Conservation (phyloP, 495 filamentous ascomycete genomes). For the Penicillium canariense region DNA sequence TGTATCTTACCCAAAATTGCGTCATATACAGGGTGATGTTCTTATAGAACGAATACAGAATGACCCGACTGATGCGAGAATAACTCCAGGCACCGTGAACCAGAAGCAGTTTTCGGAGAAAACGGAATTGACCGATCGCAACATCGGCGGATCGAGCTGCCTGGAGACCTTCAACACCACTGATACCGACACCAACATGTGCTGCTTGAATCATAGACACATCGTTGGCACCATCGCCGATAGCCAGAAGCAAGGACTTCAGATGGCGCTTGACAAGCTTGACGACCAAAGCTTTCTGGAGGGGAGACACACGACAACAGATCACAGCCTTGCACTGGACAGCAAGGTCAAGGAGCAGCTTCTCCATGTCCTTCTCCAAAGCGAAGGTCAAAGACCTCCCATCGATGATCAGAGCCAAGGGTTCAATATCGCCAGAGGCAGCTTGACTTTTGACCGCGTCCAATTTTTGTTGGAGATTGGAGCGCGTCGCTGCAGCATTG, state of each 20-base stretch:
- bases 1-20: slow-evolving; percentile 84
- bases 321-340: slow-evolving; percentile 97
- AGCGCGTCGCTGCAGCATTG: slow-evolving; percentile 65
- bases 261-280: slow-evolving; percentile 97
- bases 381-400: slow-evolving; percentile 93
- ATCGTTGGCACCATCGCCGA: slow-evolving; percentile 98
- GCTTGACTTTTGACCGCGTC: slow-evolving; percentile 79
- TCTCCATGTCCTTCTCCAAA: slow-evolving; percentile 91
- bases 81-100: slow-evolving; percentile 99
- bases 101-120: slow-evolving; percentile 87
- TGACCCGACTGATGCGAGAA: slow-evolving; percentile 92
- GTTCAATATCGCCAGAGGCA: slow-evolving; percentile 73
- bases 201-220: slow-evolving; percentile 99
- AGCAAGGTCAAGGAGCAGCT: slow-evolving; percentile 87
- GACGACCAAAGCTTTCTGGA: slow-evolving; percentile 97
- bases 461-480: slow-evolving; percentile 89
- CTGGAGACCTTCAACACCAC: slow-evolving; percentile 97
- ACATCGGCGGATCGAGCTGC: slow-evolving; percentile 96
- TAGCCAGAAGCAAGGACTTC: slow-evolving; percentile 87
- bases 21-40: slow-evolving; percentile 99
- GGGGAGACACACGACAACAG: slow-evolving; percentile 97
- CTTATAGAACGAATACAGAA: slow-evolving; percentile 99
- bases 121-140: slow-evolving; percentile 94
- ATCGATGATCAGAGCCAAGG: slow-evolving; percentile 94
- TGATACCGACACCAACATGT: slow-evolving; percentile 97